Evolutionary conservation across 2,329 filamentous ascomycete genomes (phyloP), one percentile per base, ranked within the genome.

Genomic region (Orbilia quercus): DNA sequence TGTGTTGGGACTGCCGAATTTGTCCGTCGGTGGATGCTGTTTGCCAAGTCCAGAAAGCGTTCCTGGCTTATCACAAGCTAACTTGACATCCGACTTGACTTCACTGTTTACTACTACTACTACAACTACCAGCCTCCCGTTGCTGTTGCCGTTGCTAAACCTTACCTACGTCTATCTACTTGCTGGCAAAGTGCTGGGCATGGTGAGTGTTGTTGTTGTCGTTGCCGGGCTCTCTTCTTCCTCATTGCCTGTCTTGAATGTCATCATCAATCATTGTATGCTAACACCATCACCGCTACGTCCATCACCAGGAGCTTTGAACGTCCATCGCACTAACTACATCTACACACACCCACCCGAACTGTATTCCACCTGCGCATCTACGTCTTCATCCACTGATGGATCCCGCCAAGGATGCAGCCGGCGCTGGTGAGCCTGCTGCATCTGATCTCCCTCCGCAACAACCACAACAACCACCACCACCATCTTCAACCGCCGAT

Each of bases 1-100:
- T 69, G 54, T 47, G 64, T 69, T 69, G 64, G 47, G 47, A n/a
- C 50, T 53, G 20, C 54, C 55, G 22, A 69, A 62, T 60, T 34
- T 38, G 25, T 53, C 64, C 55, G 34, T 62, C 58, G 44, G 28
- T 48, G n/a, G n/a, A n/a, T n/a, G 48, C 38, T 50, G 51, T 57
- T 59, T 51, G 47, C 60, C 66, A 40, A 55, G 28, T 58, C 31
- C 12, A 42, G 1, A 16, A 6, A 28, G 9, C n/a, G 14, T 20
- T 20, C 6, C 53, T 34, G 45, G 53, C 58, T 36, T 64, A 71
- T 53, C 51, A 58, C 58, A n/a, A 59, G 12, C 58, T 64, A 57
- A 63, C 58, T n/a, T n/a, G n/a, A n/a, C n/a, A n/a, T n/a, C n/a
- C n/a, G n/a, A 58, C 59, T 58, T 58, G 58, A 71, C 50, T 58